These are phyloP conservation scores for Kwoniella sp. DNA, from an alignment of 768 basidiomycete species.

Conservation along the genomic window DNA sequence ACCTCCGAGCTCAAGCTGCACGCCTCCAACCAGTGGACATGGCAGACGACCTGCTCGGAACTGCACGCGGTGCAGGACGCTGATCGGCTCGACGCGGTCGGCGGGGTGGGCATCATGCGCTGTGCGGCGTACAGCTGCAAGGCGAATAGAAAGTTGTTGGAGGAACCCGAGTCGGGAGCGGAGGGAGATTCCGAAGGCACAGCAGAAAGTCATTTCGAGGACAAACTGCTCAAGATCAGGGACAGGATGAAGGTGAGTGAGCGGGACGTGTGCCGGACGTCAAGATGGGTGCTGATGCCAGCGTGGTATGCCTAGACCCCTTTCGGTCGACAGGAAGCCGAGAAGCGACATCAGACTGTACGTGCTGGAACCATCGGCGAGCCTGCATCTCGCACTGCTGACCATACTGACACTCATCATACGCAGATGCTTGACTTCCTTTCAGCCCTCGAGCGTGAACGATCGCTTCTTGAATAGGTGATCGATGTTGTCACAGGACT, in stretches of 20 bases:
- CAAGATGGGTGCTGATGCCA: background rate
- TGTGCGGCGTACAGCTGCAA: slow-evolving; percentile 58
- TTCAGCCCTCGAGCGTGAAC: slow-evolving; percentile 52
- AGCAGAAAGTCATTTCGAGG: slow-evolving; percentile 79
- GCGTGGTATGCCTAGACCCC: slow-evolving; percentile 54
- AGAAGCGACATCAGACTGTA: slow-evolving; percentile 68
- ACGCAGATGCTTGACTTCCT: slow-evolving; percentile 65
- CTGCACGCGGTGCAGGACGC: slow-evolving; percentile 79
- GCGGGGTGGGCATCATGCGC: slow-evolving; percentile 71
- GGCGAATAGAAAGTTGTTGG: slow-evolving; percentile 51
- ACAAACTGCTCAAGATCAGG: slow-evolving; percentile 73
- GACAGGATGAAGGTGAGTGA: slow-evolving; percentile 61
- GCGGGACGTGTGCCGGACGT: background rate
- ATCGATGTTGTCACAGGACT: no score
- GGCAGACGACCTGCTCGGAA: slow-evolving; percentile 69
- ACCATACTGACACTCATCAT: background rate
- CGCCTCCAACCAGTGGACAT: slow-evolving; percentile 56
- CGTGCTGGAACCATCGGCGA: slow-evolving; percentile 28
- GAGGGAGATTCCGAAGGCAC: slow-evolving; percentile 55
- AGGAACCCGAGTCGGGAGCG: slow-evolving; percentile 20
- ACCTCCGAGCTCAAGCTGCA: slow-evolving; percentile 68
- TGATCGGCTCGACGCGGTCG: slow-evolving; percentile 73
- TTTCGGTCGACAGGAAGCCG: slow-evolving; percentile 64
- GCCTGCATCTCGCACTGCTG: background rate
- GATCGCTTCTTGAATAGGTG: no score